These are phyloP conservation scores for Hyphodiscus sp. DNA, from an alignment of 2,329 filamentous ascomycete genomes.

Conservation along the genomic window DNA sequence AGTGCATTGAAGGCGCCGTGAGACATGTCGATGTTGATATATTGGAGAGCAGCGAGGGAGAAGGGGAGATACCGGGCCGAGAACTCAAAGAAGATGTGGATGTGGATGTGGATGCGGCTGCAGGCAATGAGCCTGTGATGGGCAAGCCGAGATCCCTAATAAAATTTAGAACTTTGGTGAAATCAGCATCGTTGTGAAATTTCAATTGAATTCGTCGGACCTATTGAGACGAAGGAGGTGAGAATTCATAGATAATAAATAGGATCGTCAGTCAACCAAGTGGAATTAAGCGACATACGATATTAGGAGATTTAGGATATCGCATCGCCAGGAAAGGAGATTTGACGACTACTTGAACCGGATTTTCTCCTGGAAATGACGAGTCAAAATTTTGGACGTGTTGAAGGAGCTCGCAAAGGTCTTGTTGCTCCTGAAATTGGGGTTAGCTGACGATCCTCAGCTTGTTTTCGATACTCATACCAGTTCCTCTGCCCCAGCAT, in stretches of 20 bases:
- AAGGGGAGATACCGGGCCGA: slow-evolving; percentile 6
- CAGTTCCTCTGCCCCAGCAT: slow-evolving; percentile 35
- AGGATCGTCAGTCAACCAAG: background rate
- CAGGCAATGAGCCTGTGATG: slow-evolving; percentile 18
- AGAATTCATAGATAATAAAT: too few relatives aligned
- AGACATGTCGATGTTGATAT: background rate
- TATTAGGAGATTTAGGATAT: slow-evolving; percentile 26
- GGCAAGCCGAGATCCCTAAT: slow-evolving; percentile 30
- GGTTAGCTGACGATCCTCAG: slow-evolving; percentile 1
- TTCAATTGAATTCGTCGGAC: slow-evolving; percentile 38
- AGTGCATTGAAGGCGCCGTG: background rate
- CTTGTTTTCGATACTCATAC: slow-evolving; percentile 28
- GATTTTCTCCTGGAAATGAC: slow-evolving; percentile 16
- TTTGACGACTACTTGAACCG: slow-evolving; percentile 29
- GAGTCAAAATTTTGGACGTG: slow-evolving; percentile 14
- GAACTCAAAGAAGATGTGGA: background rate
- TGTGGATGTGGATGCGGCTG: background rate
- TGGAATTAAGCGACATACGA: slow-evolving; percentile 15
- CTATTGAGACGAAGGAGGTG: slow-evolving; percentile 20
- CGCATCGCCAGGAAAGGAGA: slow-evolving; percentile 31
- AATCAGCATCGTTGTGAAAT: slow-evolving; percentile 34
- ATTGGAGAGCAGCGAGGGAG: background rate
- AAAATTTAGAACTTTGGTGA: slow-evolving; percentile 20
- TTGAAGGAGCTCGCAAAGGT: slow-evolving; percentile 22
- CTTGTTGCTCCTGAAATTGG: slow-evolving; percentile 24